Evolutionary conservation across 306 rosid genomes (phyloP).

Genomic region (Glycine tomentella): DNA sequence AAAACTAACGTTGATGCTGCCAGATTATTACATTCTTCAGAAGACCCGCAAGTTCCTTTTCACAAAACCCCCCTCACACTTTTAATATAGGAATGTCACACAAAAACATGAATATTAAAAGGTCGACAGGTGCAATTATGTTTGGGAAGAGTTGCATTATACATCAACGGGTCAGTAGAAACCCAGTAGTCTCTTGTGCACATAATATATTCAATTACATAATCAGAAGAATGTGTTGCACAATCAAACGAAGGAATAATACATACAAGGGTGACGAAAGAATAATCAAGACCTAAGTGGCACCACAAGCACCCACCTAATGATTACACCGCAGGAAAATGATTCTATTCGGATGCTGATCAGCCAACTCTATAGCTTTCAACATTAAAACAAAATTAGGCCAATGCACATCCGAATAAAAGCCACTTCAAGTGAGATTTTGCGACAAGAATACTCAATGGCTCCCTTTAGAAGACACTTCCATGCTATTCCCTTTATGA

Average conservation of each 20-base stretch:
- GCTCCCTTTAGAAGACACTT: slow-evolving; percentile 52
- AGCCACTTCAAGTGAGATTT: slow-evolving; percentile 54
- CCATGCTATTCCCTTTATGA: slow-evolving; percentile 55
- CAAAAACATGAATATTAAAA: neutral
- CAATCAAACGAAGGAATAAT: slow-evolving; percentile 60
- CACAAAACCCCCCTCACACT: neutral
- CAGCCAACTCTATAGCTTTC: slow-evolving; percentile 58
- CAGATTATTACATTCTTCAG: neutral
- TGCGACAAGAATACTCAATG: slow-evolving; percentile 42
- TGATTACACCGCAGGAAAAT: slow-evolving; percentile 48
- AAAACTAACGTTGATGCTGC: no score
- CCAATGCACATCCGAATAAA: slow-evolving; percentile 51
- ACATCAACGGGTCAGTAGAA: slow-evolving; percentile 52
- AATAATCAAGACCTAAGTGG: slow-evolving; percentile 48
- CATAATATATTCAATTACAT: slow-evolving; percentile 55
- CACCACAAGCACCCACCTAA: slow-evolving; percentile 53
- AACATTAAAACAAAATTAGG: slow-evolving; percentile 56
- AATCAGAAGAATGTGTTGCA: slow-evolving; percentile 57
- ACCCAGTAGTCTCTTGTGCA: slow-evolving; percentile 44
- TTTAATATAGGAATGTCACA: neutral
- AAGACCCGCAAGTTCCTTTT: neutral
- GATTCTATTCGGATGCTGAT: slow-evolving; percentile 52
- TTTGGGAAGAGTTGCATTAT: slow-evolving; percentile 55
- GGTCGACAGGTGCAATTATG: slow-evolving; percentile 35
- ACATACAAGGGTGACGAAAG: slow-evolving; percentile 60